A percentile compares a stretch with the other conserved stretches of the same genome.
These are phyloP conservation scores for Fragosphaeria purpurea DNA, from an alignment of 2,329 filamentous ascomycete genomes.

Conservation along the genomic window DNA sequence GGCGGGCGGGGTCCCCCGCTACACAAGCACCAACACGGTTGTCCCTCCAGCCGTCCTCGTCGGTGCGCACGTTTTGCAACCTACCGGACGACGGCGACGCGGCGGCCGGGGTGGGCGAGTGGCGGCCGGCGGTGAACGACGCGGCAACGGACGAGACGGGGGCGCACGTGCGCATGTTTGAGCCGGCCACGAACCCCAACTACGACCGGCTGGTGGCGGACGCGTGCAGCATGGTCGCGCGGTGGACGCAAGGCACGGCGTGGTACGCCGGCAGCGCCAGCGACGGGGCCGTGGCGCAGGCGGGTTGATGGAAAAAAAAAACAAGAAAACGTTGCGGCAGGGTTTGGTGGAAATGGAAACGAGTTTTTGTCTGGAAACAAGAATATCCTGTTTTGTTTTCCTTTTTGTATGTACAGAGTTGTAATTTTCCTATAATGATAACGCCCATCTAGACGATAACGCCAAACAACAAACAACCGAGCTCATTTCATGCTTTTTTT, in stretches of 20 bases:
- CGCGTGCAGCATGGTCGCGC: constrained; percentile 53
- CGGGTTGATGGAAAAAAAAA: no score
- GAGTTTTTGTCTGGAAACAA: no score
- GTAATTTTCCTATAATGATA: no score
- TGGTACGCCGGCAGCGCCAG: constrained; percentile 52
- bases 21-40: no score
- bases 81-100: constrained; percentile 45
- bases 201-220: constrained; percentile 58
- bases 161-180: constrained; percentile 78
- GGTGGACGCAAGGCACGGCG: constrained; percentile 53
- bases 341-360: no score
- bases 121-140: constrained; percentile 68
- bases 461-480: no score
- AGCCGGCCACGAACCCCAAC: constrained; percentile 58
- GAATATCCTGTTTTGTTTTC: no score
- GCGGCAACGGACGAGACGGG: constrained; percentile 65
- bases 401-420: no score
- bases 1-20: no score
- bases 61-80: constrained; percentile 76
- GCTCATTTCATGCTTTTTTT: no score
- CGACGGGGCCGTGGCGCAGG: not conserved
- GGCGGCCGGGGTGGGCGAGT: constrained; percentile 36
- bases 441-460: no score
- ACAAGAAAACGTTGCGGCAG: no score
- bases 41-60: constrained; percentile 17